Evolutionary conservation across 2,329 filamentous ascomycete genomes (phyloP), one percentile per base, ranked within the genome.

Genomic region (Colletotrichum brevisporum): DNA sequence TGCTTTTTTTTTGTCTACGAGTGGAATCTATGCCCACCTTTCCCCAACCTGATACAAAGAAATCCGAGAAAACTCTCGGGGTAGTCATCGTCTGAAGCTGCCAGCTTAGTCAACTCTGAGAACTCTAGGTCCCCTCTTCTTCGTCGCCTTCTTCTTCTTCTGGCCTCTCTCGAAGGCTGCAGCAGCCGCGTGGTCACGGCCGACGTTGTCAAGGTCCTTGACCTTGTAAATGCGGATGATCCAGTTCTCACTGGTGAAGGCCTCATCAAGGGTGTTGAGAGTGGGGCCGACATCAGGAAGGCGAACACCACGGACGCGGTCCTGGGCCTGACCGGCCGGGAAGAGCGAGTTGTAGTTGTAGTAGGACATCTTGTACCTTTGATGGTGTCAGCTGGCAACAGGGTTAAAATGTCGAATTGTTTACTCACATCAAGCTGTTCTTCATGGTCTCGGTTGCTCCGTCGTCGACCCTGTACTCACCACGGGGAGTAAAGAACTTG

Each of bases 201-300:
- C 95, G 73, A 99, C 86, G 80, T 98, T 98, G 84, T 99, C 96
- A 69, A 98, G 90, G 76, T 97, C 95, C 86, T 99, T 99, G 84
- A 99, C 96, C 88, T 99, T 99, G 88, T 98, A 99, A 78, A 99
- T 98, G 73, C 96, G 90, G 79, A 99, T 98, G 81, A 99, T 99
- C 96, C 96, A 99, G 88, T 99, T 99, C 86, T 99, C 96, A 77
- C 94, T 97, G 63, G 97, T 99, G 81, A 97, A 99, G 10, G 96
- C 96, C 84, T 99, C 96, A 80, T 99, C 96, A 54, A 99, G 83
- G 5, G 92, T 96, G 82, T 92, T 94, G 68, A 99, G 91, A 70
- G 92, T 89, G 9, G 96, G 96, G 1, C 94, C 92, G 74, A 94
- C 88, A 13, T 94, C 90, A n/a, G 96, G 97, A 59, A 98, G 84